phyloP scores from a whole-genome alignment of 805 yeast genomes.

The Saccharomyces jurei region DNA sequence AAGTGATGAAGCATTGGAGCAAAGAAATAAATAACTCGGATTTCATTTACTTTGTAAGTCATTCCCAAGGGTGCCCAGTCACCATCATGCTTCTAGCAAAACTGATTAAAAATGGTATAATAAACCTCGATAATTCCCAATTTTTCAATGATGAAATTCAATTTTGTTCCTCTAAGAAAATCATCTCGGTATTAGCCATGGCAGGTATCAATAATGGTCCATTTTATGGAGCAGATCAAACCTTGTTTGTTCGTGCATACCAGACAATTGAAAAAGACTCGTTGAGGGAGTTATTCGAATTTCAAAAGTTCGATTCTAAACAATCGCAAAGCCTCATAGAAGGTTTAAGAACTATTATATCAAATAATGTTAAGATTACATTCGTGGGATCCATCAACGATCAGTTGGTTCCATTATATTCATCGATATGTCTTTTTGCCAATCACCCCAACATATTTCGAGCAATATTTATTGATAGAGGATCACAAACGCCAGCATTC shows the following conservation, averaged over 20 bases:
- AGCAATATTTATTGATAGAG: slow-evolving; percentile 82
- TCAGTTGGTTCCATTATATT: slow-evolving; percentile 87
- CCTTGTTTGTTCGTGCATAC: slow-evolving; percentile 75
- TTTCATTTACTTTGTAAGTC: slow-evolving; percentile 84
- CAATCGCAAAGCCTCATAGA: slow-evolving; percentile 67
- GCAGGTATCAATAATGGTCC: slow-evolving; percentile 96
- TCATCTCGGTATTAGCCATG: slow-evolving; percentile 78
- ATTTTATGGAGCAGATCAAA: slow-evolving; percentile 83
- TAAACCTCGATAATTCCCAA: slow-evolving; percentile 30
- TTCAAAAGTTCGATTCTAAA: slow-evolving; percentile 65
- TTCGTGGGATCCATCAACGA: slow-evolving; percentile 88
- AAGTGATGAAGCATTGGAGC: slow-evolving; percentile 60
- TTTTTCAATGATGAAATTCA: slow-evolving; percentile 10
- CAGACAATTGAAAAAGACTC: slow-evolving; percentile 87
- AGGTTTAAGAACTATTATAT: slow-evolving; percentile 54
- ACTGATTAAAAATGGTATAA: slow-evolving; percentile 52
- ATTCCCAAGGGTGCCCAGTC: slow-evolving; percentile 95
- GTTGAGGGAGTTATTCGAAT: slow-evolving; percentile 75
- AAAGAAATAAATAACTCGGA: slow-evolving; percentile 55
- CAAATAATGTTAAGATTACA: slow-evolving; percentile 66
- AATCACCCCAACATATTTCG: slow-evolving; percentile 85
- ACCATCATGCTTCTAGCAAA: slow-evolving; percentile 70
- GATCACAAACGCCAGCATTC: slow-evolving; percentile 71
- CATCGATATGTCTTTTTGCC: slow-evolving; percentile 73
- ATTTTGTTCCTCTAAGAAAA: slow-evolving; percentile 26